phyloP scores from a whole-genome alignment of 2,329 filamentous ascomycete species.

The Colletotrichum magnum region DNA sequence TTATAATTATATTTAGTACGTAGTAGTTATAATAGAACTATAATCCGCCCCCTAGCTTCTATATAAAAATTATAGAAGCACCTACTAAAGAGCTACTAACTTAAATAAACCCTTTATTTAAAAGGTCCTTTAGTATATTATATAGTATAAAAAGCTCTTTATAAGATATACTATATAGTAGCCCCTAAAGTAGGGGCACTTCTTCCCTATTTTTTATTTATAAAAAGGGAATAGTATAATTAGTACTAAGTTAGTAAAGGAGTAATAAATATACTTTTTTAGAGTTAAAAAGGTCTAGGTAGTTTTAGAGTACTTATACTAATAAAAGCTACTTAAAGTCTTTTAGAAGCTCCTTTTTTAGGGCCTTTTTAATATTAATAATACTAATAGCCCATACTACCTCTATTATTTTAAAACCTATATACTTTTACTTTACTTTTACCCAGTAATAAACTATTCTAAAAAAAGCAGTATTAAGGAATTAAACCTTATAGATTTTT shows the following conservation, averaged over 20 bases:
- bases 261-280: neutral
- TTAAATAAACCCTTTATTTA: constrained; percentile 34
- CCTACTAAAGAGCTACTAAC: neutral
- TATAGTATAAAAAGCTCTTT: neutral
- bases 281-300: neutral
- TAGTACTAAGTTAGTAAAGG: neutral
- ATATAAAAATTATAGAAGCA: neutral
- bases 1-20: neutral
- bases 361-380: neutral
- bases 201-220: constrained; percentile 34
- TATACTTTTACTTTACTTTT: constrained; percentile 47
- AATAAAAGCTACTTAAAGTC: neutral
- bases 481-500: constrained; percentile 15
- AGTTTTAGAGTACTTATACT: neutral
- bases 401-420: constrained; percentile 27
- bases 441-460: constrained; percentile 45
- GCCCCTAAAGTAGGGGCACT: neutral
- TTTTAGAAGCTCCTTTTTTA: neutral
- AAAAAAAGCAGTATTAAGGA: constrained; percentile 26
- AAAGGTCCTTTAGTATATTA: neutral
- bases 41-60: neutral
- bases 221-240: neutral
- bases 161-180: neutral
- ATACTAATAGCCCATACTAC: constrained; percentile 35
- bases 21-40: neutral